phyloP scores from a whole-genome alignment of 2,329 filamentous ascomycete species.

The Saccharata proteae region DNA sequence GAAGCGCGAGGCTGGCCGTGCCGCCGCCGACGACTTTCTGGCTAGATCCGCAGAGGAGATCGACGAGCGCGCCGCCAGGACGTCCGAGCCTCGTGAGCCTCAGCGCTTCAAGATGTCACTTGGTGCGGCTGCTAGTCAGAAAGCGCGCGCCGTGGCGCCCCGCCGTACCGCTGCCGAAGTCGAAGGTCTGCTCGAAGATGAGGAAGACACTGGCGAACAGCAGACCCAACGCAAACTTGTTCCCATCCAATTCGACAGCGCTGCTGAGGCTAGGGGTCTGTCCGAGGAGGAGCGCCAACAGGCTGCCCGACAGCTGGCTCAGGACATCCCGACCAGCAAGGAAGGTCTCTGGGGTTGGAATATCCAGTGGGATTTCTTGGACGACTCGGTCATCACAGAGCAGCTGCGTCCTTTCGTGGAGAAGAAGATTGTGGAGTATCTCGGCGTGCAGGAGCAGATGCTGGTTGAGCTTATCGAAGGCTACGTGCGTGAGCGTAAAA shows the following conservation, averaged over 20 bases:
- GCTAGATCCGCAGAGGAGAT: constrained; percentile 73
- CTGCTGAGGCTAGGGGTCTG: constrained; percentile 38
- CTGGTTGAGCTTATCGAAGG: constrained; percentile 87
- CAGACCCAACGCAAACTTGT: constrained; percentile 56
- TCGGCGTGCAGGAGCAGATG: constrained; percentile 93
- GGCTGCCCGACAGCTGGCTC: constrained; percentile 68
- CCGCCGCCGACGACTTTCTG: constrained; percentile 84
- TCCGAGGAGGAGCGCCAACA: constrained; percentile 79
- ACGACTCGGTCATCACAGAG: constrained; percentile 66
- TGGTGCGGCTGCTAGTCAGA: constrained; percentile 73
- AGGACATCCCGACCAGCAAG: constrained; percentile 80
- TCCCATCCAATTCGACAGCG: constrained; percentile 32
- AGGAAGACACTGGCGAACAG: constrained; percentile 56
- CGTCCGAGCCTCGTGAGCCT: constrained; percentile 41
- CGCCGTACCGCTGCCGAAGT: constrained; percentile 84
- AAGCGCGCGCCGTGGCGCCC: constrained; percentile 43
- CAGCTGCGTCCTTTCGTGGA: constrained; percentile 91
- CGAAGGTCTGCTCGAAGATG: constrained; percentile 86
- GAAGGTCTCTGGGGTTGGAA: constrained; percentile 84
- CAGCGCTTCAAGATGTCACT: constrained; percentile 88
- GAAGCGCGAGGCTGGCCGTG: constrained; percentile 65
- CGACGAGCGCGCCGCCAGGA: constrained; percentile 26
- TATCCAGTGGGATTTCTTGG: constrained; percentile 84
- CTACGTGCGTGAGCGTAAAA: constrained; percentile 63
- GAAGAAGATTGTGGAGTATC: constrained; percentile 94